Conservation (phyloP, 2,329 filamentous ascomycete species). For the Dothideomycetidae sp. region DNA sequence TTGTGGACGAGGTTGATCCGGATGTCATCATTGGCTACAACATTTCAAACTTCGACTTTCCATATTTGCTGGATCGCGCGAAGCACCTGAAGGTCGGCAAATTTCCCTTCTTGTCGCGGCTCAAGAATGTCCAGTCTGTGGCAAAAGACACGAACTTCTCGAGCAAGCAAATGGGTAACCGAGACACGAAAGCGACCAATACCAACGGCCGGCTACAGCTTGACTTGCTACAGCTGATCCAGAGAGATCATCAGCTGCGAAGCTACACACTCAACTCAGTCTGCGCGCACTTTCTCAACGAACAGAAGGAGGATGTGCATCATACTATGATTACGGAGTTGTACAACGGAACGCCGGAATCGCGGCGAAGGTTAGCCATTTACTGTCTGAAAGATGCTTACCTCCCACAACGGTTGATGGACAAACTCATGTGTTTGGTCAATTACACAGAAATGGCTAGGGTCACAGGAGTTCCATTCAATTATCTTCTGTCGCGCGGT, state of each 20-base stretch:
- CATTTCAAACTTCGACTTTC: constrained; percentile 96
- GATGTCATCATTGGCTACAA: constrained; percentile 99
- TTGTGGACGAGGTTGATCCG: constrained; percentile 77
- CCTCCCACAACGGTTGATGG: constrained; percentile 82
- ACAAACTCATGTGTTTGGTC: constrained; percentile 95
- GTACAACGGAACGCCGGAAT: constrained; percentile 92
- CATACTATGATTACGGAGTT: constrained; percentile 98
- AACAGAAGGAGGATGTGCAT: constrained; percentile 98
- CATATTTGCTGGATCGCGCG: constrained; percentile 81
- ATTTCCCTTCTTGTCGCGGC: constrained; percentile 79
- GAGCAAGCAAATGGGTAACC: constrained; percentile 96
- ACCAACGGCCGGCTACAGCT: constrained; percentile 87
- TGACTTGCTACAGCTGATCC: constrained; percentile 85
- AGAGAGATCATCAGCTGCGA: constrained; percentile 84
- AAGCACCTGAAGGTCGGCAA: constrained; percentile 63
- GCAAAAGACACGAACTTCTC: constrained; percentile 75
- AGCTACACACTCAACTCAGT: constrained; percentile 98
- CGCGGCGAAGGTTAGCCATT: constrained; percentile 73
- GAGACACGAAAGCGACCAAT: constrained; percentile 87
- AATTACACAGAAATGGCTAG: constrained; percentile 99
- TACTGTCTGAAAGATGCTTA: constrained; percentile 98
- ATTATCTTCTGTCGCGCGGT: constrained; percentile 76
- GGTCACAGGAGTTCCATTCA: constrained; percentile 97
- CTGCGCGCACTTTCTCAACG: constrained; percentile 81
- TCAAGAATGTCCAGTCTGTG: constrained; percentile 55